Conservation (phyloP, 2,329 filamentous ascomycete species). For the Neofusicoccum sp. region DNA sequence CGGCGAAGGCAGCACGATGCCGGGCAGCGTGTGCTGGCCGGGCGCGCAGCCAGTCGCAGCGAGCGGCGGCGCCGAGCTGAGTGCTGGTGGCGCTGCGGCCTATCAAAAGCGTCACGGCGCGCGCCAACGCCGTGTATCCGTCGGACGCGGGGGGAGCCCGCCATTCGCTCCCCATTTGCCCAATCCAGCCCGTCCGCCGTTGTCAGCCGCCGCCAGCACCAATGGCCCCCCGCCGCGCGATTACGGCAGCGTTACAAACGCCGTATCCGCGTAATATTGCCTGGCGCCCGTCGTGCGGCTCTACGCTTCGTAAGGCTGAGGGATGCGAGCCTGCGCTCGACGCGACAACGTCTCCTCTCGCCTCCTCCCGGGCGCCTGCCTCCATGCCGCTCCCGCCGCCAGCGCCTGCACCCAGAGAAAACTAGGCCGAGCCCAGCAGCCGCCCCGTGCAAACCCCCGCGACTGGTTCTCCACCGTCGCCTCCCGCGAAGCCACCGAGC, state of each 20-base stretch:
- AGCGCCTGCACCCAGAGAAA: not conserved
- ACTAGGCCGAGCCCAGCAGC: not conserved
- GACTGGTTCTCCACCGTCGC: not conserved
- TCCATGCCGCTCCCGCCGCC: not conserved
- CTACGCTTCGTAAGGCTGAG: constrained; percentile 9
- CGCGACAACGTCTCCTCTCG: constrained; percentile 10
- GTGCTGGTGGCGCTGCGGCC: not conserved
- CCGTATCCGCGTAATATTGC: not conserved
- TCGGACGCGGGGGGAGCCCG: not conserved
- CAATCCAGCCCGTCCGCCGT: not conserved
- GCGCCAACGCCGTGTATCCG: not conserved
- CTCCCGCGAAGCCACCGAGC: not conserved
- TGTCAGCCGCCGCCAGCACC: constrained; percentile 7
- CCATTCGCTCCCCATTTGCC: not conserved
- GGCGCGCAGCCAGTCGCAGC: not conserved
- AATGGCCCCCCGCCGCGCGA: not conserved
- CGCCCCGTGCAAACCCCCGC: not conserved
- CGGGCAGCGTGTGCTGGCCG: not conserved
- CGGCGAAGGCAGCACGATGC: not conserved
- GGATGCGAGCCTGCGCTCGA: not conserved
- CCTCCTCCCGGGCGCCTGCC: constrained; percentile 1
- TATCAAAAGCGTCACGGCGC: not conserved
- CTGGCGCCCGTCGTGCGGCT: not conserved
- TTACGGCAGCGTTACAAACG: not conserved
- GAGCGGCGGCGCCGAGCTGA: not conserved